These are phyloP conservation scores for apple (Malus domestica) DNA, from an alignment of 306 rosid species.

Conservation along the genomic window DNA sequence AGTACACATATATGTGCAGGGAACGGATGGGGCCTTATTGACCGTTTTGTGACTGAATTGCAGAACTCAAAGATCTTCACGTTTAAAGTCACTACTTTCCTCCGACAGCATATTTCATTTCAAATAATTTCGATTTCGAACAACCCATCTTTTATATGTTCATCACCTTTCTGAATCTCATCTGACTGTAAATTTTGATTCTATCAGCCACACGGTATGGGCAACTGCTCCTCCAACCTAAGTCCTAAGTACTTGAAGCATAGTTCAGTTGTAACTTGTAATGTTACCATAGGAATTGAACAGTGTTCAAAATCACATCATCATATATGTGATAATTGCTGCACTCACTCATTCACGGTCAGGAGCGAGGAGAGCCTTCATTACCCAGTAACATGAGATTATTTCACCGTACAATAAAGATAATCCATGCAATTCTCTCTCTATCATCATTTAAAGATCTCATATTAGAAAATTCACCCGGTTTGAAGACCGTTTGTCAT, in stretches of 20 bases:
- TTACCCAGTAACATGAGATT: too few species aligned
- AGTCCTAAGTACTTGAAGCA: slow-evolving; percentile 12
- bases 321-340: too few species aligned
- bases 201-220: slow-evolving; percentile 13
- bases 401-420: background rate
- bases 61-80: slow-evolving; percentile 23
- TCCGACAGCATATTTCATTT: slow-evolving; percentile 37
- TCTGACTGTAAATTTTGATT: slow-evolving; percentile 2
- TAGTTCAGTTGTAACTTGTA: background rate
- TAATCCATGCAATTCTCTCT: too few species aligned
- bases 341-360: background rate
- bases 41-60: slow-evolving; percentile 25
- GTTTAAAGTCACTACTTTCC: slow-evolving; percentile 28
- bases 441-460: too few species aligned
- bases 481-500: too few species aligned
- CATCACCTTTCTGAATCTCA: background rate
- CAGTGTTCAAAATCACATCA: background rate
- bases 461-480: too few species aligned
- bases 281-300: background rate
- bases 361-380: too few species aligned
- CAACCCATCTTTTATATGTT: slow-evolving; percentile 11
- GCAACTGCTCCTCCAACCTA: slow-evolving; percentile 10
- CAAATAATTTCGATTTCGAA: background rate
- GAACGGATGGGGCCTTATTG: slow-evolving; percentile 27
- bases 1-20: background rate